Percentiles rank a stretch among this genome's conserved stretches.
These are phyloP conservation scores for Cadophora luteo-olivacea DNA, from an alignment of 2,329 filamentous ascomycete species.

Conservation along the genomic window DNA sequence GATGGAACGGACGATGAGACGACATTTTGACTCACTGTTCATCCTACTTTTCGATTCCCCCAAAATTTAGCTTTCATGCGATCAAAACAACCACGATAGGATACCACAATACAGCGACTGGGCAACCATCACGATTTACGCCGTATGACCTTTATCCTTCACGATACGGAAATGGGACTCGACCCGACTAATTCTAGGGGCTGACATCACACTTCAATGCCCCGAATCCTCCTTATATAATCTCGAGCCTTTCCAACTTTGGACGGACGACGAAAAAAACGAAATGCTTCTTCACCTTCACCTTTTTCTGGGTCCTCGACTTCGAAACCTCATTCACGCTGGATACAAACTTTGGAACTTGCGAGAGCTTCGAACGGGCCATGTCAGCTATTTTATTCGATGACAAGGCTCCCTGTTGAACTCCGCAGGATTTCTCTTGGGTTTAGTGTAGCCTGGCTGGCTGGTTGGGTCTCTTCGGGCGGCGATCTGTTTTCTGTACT, in stretches of 20 bases:
- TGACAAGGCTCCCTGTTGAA: not conserved
- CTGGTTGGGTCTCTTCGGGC: slow-evolving; percentile 9
- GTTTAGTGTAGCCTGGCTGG: not conserved
- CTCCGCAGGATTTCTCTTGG: not conserved
- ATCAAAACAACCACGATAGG: slow-evolving; percentile 35
- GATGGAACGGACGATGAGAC: slow-evolving; percentile 28
- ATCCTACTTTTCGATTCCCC: slow-evolving; percentile 35
- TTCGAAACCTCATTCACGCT: not conserved
- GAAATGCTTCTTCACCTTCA: slow-evolving; percentile 18
- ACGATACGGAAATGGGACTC: slow-evolving; percentile 27
- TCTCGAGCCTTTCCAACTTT: slow-evolving; percentile 26
- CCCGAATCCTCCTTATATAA: slow-evolving; percentile 21
- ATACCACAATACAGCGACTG: slow-evolving; percentile 45
- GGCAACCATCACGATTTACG: slow-evolving; percentile 46
- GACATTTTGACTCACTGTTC: slow-evolving; percentile 31
- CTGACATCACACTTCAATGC: slow-evolving; percentile 18
- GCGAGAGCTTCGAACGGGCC: not conserved
- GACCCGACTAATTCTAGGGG: slow-evolving; percentile 30
- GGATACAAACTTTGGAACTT: not conserved
- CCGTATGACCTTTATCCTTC: slow-evolving; percentile 40
- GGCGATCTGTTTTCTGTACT: slow-evolving; percentile 27
- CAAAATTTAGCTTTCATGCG: slow-evolving; percentile 33
- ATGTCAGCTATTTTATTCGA: not conserved
- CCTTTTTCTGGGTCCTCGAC: slow-evolving; percentile 8
- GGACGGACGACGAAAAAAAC: slow-evolving; percentile 25